Percentiles rank a stretch among this genome's conserved stretches.
Evolutionary conservation across 2,329 filamentous ascomycete species (phyloP).

Genomic region (Fusarium papillatum): DNA sequence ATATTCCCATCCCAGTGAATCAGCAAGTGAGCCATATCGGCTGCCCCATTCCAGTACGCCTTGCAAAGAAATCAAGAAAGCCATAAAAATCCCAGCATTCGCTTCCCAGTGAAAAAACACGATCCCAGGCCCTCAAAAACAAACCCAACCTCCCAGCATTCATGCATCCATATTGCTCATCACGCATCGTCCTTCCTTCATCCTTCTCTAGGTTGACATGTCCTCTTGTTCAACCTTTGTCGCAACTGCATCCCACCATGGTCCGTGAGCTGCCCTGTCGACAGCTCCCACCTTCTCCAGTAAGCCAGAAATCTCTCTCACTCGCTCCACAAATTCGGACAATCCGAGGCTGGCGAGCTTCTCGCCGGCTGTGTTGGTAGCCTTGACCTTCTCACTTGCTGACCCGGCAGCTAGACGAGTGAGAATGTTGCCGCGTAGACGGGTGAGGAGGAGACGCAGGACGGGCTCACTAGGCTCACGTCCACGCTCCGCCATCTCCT

Average conservation of each 20-base stretch:
- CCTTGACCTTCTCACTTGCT: constrained; percentile 78
- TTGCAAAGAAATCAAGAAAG: constrained; percentile 22
- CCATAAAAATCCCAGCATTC: constrained; percentile 18
- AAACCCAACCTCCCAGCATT: constrained; percentile 30
- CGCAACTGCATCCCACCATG: constrained; percentile 79
- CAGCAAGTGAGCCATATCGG: constrained; percentile 4
- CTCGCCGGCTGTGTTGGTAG: constrained; percentile 77
- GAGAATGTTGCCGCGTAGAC: constrained; percentile 76
- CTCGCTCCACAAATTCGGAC: constrained; percentile 79
- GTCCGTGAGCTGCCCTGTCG: constrained; percentile 76
- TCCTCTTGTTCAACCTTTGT: constrained; percentile 65
- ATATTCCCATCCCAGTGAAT: constrained; percentile 1
- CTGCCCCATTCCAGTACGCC: constrained; percentile 38
- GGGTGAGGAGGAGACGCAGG: constrained; percentile 76
- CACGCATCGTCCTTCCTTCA: constrained; percentile 19
- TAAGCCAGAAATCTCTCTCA: constrained; percentile 78
- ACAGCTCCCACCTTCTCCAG: constrained; percentile 75
- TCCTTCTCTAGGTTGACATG: constrained; percentile 36
- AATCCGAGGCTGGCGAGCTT: constrained; percentile 78
- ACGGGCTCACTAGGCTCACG: constrained; percentile 67
- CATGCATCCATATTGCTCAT: constrained; percentile 38
- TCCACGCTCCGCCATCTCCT: constrained; percentile 57
- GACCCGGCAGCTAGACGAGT: constrained; percentile 74
- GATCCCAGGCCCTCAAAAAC: background rate
- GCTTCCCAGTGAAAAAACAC: constrained; percentile 27